Conservation (phyloP, 139 green algal genomes). For the Desmodesmus armatus region DNA sequence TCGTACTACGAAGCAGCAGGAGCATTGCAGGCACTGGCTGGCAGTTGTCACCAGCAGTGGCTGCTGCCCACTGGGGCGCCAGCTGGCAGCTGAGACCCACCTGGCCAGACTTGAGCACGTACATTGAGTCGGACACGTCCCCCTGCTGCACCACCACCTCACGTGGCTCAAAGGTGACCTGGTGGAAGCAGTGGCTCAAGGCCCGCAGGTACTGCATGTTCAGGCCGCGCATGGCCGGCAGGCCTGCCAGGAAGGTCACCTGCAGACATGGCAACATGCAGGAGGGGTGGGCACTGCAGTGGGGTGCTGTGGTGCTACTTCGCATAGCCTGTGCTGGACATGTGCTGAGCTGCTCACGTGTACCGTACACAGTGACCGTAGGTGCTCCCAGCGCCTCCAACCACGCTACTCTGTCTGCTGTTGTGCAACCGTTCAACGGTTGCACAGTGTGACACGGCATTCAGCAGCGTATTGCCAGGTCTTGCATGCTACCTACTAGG, state of each 20-base stretch:
- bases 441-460: too few relatives aligned
- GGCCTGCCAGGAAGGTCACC: conserved; percentile 23
- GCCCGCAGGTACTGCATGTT: conserved; percentile 25
- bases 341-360: too few relatives aligned
- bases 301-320: too few relatives aligned
- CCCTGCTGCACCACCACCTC: conserved; percentile 39
- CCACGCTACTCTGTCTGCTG: too few relatives aligned
- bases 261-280: neutral
- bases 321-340: too few relatives aligned
- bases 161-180: conserved; percentile 42
- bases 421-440: too few relatives aligned
- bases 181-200: conserved; percentile 42
- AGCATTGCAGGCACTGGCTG: neutral
- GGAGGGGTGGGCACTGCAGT: too few relatives aligned
- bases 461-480: too few relatives aligned
- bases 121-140: conserved; percentile 21
- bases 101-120: conserved; percentile 32
- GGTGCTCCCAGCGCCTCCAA: too few relatives aligned
- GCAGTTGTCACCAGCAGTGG: neutral
- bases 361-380: too few relatives aligned
- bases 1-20: too few relatives aligned
- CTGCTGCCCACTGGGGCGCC: neutral
- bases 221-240: conserved; percentile 35
- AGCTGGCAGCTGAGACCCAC: neutral
- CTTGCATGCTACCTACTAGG: too few relatives aligned